phyloP scores from a whole-genome alignment of 352 stramenopile genomes.

The Pythium brachiatum region DNA sequence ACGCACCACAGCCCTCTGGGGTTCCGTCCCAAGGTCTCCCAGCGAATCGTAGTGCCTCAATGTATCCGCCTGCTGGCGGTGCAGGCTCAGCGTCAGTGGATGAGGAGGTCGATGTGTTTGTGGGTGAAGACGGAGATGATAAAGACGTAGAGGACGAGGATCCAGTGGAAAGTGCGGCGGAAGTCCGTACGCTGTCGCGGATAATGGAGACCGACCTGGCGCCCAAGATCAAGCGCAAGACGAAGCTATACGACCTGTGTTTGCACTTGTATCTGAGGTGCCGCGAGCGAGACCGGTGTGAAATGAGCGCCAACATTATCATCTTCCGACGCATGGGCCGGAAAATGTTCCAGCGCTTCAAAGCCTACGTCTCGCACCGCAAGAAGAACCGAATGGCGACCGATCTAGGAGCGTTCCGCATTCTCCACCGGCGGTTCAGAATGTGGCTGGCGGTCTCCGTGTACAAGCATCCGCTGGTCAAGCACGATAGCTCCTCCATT shows the following conservation, averaged over 20 bases:
- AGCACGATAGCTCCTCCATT: background rate
- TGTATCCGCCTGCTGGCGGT: background rate
- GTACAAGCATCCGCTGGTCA: slow-evolving; percentile 25
- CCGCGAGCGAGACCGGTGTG: slow-evolving; percentile 30
- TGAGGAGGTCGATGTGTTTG: slow-evolving; percentile 14
- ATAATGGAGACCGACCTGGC: slow-evolving; percentile 36
- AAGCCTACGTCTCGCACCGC: slow-evolving; percentile 11
- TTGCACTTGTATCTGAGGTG: slow-evolving; percentile 32
- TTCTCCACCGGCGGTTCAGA: slow-evolving; percentile 26
- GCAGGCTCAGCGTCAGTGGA: background rate
- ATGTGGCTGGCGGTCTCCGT: slow-evolving; percentile 25
- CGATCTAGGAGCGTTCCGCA: slow-evolving; percentile 30
- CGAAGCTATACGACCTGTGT: slow-evolving; percentile 36
- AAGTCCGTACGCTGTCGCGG: slow-evolving; percentile 25
- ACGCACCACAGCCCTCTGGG: slow-evolving; percentile 1
- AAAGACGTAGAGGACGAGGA: slow-evolving; percentile 4
- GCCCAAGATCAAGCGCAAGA: slow-evolving; percentile 36
- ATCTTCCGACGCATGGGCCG: slow-evolving; percentile 28
- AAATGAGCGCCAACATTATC: slow-evolving; percentile 29
- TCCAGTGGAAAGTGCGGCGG: background rate
- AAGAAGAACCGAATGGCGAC: slow-evolving; percentile 34
- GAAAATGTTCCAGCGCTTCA: slow-evolving; percentile 16
- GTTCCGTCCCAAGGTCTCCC: background rate
- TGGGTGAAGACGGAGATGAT: slow-evolving; percentile 14
- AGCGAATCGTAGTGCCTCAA: slow-evolving; percentile 7